These are phyloP conservation scores for Pestalotiopsis sp. DNA, from an alignment of 2,329 filamentous ascomycete genomes.

Conservation along the genomic window DNA sequence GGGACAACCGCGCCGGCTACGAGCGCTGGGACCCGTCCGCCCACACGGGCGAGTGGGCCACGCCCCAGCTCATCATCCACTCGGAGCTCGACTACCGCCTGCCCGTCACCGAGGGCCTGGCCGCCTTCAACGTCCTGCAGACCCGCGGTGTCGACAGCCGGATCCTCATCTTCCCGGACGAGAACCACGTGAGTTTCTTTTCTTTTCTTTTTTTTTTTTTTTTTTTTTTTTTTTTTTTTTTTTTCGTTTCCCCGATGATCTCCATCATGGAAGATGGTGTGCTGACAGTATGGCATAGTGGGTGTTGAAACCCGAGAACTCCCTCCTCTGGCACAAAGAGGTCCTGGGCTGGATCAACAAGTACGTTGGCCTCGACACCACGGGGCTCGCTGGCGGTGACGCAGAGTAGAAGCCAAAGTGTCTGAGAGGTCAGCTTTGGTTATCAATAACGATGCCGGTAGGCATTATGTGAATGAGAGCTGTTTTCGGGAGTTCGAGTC, in stretches of 20 bases:
- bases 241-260: constrained; percentile 24
- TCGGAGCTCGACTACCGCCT: constrained; percentile 88
- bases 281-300: constrained; percentile 48
- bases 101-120: constrained; percentile 80
- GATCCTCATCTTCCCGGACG: constrained; percentile 80
- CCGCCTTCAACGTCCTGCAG: constrained; percentile 86
- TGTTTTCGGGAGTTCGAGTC: too few relatives aligned
- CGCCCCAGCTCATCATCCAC: constrained; percentile 86
- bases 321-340: constrained; percentile 84
- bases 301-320: constrained; percentile 92
- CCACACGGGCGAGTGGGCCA: constrained; percentile 72
- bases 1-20: constrained; percentile 65
- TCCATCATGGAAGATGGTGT: not conserved
- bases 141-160: constrained; percentile 73
- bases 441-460: too few relatives aligned
- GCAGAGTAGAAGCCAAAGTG: constrained; percentile 17
- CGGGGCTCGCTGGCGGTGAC: constrained; percentile 19
- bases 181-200: constrained; percentile 64
- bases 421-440: constrained; percentile 4
- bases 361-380: constrained; percentile 49
- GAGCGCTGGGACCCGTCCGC: constrained; percentile 70
- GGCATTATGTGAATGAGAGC: too few relatives aligned
- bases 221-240: too few relatives aligned
- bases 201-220: constrained; percentile 44
- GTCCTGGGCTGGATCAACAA: constrained; percentile 79